A percentile compares a stretch with the other conserved stretches of the same genome.
Evolutionary conservation across 441 rosid species (phyloP).

Genomic region (Flueggea neowawraea): DNA sequence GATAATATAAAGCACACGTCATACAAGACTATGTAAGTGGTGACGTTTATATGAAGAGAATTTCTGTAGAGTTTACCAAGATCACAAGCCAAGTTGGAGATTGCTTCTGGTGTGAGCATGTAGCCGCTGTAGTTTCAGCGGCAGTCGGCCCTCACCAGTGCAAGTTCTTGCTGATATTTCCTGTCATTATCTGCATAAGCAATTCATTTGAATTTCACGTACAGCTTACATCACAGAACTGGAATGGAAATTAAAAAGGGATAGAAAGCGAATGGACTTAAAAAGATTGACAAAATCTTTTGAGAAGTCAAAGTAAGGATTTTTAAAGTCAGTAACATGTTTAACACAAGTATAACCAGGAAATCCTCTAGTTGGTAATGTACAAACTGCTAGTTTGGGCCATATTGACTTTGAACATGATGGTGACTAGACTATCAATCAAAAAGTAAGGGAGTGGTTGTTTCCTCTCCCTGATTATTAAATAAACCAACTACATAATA

Average conservation of each 20-base stretch:
- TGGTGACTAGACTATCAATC: conserved; percentile 4
- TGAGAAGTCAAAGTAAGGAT: conserved; percentile 13
- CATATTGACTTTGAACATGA: conserved; percentile 16
- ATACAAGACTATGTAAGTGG: not conserved
- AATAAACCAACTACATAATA: too few relatives aligned
- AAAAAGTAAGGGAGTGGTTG: not conserved
- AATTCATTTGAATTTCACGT: conserved; percentile 2
- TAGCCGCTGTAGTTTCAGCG: too few relatives aligned
- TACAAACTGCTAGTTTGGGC: not conserved
- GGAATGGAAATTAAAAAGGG: not conserved
- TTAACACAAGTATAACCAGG: conserved; percentile 5
- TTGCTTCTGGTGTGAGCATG: too few relatives aligned
- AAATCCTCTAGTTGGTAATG: not conserved
- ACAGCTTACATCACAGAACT: not conserved
- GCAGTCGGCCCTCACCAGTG: too few relatives aligned
- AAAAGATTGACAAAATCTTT: not conserved
- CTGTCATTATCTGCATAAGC: not conserved
- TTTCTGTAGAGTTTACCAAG: not conserved
- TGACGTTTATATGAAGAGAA: conserved; percentile 6
- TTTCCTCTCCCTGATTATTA: not conserved
- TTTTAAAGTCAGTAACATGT: conserved; percentile 20
- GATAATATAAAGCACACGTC: not conserved
- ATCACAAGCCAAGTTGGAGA: too few relatives aligned
- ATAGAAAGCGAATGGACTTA: not conserved
- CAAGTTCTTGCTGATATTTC: too few relatives aligned